Conservation (phyloP, 192 early-diverging fungal genomes). For the Coemansia sp. region DNA sequence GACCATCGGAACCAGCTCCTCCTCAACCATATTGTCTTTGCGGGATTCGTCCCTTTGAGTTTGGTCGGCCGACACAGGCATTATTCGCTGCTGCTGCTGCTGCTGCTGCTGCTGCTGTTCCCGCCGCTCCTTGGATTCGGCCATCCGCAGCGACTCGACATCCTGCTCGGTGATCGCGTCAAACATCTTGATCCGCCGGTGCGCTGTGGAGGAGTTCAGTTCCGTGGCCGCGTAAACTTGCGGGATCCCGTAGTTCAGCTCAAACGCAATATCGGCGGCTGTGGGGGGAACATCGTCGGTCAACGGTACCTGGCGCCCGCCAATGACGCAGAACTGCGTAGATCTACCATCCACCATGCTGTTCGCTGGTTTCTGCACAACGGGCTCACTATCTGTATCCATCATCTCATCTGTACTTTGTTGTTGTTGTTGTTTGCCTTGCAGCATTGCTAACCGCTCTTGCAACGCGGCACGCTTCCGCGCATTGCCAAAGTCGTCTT, state of each 20-base stretch:
- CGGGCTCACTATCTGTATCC: slow-evolving; percentile 5
- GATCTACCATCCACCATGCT: background rate
- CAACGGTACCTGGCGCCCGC: slow-evolving; percentile 17
- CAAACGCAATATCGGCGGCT: background rate
- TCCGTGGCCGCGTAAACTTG: slow-evolving; percentile 39
- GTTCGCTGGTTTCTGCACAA: background rate
- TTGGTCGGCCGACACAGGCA: background rate
- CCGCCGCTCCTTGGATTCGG: background rate
- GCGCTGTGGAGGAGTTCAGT: slow-evolving; percentile 24
- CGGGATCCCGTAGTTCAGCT: slow-evolving; percentile 24
- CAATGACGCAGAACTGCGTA: slow-evolving; percentile 26
- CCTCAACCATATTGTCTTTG: background rate
- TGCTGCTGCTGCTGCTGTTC: background rate
- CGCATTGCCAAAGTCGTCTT: slow-evolving; percentile 61
- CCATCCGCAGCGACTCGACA: slow-evolving; percentile 8
- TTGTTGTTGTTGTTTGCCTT: slow-evolving; percentile 5
- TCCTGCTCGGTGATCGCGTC: slow-evolving; percentile 68
- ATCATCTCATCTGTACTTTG: slow-evolving; percentile 2
- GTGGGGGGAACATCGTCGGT: background rate
- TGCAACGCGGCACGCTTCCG: slow-evolving; percentile 60
- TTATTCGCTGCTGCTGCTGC: no score
- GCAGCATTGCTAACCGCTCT: slow-evolving; percentile 30
- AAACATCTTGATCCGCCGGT: slow-evolving; percentile 61
- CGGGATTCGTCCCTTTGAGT: background rate
- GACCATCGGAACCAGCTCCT: slow-evolving; percentile 67